Evolutionary conservation across 345 rosid species (phyloP).

Genomic region (Salix caprea): DNA sequence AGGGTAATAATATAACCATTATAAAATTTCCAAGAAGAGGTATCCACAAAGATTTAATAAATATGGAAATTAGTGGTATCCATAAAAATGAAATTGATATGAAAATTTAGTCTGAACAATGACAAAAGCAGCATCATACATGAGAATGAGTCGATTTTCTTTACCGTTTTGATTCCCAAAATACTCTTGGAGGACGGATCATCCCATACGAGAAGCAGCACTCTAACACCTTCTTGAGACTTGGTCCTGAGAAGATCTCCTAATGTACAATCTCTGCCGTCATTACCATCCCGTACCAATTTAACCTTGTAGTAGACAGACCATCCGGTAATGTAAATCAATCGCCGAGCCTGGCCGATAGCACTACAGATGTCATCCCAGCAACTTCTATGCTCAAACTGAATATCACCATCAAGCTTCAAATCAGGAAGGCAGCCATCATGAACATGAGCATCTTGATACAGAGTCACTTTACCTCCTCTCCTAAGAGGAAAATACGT

Average conservation of each 20-base stretch:
- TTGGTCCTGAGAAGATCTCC: conserved; percentile 82
- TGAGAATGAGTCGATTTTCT: conserved; percentile 16
- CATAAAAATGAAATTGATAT: neutral
- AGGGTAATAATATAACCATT: neutral
- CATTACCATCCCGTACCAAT: conserved; percentile 51
- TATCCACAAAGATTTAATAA: neutral
- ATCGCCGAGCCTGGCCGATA: conserved; percentile 68
- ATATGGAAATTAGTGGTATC: neutral
- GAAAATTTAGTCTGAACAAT: conserved; percentile 1
- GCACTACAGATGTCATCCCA: conserved; percentile 79
- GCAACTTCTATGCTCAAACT: conserved; percentile 54
- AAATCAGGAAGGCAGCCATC: conserved; percentile 54
- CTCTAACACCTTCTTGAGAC: conserved; percentile 94
- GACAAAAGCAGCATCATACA: neutral
- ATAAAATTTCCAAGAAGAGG: neutral
- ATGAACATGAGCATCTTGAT: conserved; percentile 90
- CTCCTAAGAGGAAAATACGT: conserved; percentile 83
- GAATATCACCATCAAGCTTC: conserved; percentile 48
- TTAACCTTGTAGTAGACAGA: conserved; percentile 66
- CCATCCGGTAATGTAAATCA: conserved; percentile 88
- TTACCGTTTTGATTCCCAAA: conserved; percentile 61
- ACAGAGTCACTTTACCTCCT: conserved; percentile 75
- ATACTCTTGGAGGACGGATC: conserved; percentile 86
- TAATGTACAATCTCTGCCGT: conserved; percentile 34
- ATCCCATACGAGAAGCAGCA: conserved; percentile 91